These are phyloP conservation scores for Neurospora sp. DNA, from an alignment of 495 filamentous ascomycete species.

Conservation along the genomic window DNA sequence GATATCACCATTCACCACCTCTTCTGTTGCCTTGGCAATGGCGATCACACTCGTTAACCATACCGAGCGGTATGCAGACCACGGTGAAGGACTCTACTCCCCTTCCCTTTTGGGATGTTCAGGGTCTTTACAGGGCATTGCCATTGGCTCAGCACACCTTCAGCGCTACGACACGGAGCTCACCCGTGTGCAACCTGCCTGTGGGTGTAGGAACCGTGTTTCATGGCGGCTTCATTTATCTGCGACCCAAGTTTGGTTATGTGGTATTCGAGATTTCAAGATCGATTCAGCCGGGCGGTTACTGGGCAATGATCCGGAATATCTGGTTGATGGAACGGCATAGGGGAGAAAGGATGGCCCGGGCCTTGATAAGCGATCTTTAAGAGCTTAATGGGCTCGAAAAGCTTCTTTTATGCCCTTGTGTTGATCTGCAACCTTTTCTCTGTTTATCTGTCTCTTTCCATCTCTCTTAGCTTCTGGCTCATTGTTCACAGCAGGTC, in stretches of 20 bases:
- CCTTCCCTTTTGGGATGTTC: not conserved
- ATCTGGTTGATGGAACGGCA: not conserved
- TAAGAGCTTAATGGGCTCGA: not conserved
- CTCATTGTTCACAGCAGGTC: not conserved
- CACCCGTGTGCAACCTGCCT: not conserved
- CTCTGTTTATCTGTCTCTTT: not conserved
- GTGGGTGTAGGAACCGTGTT: not conserved
- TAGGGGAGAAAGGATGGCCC: not conserved
- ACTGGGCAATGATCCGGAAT: not conserved
- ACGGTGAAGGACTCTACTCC: not conserved
- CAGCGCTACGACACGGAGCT: not conserved
- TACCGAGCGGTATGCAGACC: not conserved
- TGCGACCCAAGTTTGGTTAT: not conserved
- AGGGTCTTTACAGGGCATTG: not conserved
- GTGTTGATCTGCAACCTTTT: not conserved
- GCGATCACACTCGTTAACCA: not conserved
- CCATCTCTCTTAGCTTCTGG: not conserved
- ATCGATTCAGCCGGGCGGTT: not conserved
- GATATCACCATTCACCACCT: not conserved
- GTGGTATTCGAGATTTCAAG: not conserved
- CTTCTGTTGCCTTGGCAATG: not conserved
- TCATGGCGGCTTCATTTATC: not conserved
- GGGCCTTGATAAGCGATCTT: not conserved
- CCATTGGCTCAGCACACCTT: not conserved
- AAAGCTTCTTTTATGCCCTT: not conserved